Conservation (phyloP, 2,329 filamentous ascomycete genomes). For the Trichoderma semiorbis region DNA sequence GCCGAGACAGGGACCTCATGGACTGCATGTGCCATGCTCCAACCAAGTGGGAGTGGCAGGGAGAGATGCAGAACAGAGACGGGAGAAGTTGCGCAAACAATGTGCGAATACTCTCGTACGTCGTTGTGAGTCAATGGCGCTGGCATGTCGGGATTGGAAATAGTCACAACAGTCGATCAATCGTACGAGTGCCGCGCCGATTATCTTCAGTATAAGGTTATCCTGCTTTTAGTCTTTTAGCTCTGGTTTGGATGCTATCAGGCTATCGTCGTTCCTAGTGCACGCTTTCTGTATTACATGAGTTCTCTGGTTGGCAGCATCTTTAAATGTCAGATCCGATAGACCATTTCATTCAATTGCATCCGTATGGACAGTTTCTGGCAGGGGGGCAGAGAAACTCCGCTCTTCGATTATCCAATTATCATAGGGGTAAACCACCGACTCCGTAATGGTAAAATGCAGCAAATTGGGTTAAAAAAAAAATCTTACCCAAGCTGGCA, state of each 20-base stretch:
- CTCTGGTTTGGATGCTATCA: neutral
- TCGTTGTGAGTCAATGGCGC: conserved; percentile 15
- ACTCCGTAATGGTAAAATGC: neutral
- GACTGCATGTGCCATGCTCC: conserved; percentile 11
- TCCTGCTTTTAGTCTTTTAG: neutral
- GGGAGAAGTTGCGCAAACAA: neutral
- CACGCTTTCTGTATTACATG: neutral
- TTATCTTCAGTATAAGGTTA: neutral
- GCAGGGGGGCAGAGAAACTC: neutral
- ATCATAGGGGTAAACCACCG: neutral
- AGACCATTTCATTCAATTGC: neutral
- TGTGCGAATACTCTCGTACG: neutral
- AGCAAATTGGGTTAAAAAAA: neutral
- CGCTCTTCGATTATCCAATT: neutral
- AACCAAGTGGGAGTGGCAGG: neutral
- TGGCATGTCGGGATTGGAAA: neutral
- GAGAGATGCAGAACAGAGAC: neutral
- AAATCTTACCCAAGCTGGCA: neutral
- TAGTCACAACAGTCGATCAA: neutral
- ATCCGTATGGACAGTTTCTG: neutral
- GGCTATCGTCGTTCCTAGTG: neutral
- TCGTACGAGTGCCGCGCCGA: neutral
- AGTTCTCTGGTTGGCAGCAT: neutral
- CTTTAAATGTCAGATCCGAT: neutral
- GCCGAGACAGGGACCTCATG: neutral